Base-by-base conservation (phyloP, 371 early-diverging fungal genomes). In the Zopfochytrium polystomum region DNA sequence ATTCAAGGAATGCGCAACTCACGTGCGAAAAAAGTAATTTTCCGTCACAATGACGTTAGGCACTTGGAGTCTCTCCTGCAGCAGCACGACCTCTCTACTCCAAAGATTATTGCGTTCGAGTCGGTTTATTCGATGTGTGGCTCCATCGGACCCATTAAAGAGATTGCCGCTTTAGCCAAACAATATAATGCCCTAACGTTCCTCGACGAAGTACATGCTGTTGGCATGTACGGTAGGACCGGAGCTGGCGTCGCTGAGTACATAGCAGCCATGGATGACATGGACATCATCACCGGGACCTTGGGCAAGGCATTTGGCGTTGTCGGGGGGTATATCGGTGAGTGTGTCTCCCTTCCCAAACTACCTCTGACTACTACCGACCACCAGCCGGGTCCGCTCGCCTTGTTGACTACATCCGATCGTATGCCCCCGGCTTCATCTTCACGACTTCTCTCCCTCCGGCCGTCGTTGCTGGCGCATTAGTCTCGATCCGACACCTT, bases 51-150 rank as follows among this genome's bases (percentile, higher is more conserved):
- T 68, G 93, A 98, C 65, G 72, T 95, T 50, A 85, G 76, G 2
- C 93, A 96, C 71, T 81, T 98, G 27, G 98, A 98, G 76, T 66
- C 78, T 57, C 83, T 90, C 26, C 80, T 98, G 46, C 80, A 90
- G 68, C 77, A 80, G 26, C 84, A 86, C 23, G 93, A 92, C 62
- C 80, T 85, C 52, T 80, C 85, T 26, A 77, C 81, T 2, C 98
- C 98, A 56, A 98, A 98, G 79, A 85, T 98, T 60, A 91, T 98
- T 76, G 96, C 96, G 5, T 98, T 95, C 66, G 98, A 98, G 80
- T 91, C 92, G 52, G 96, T 98, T 11, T 98, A 98, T 77, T 94
- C 95, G 64, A 98, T 98, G 98, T 92, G 91, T 47, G 98, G 98
- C 45, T 89, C 93, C 26, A 88, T 98, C 51, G 96, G 95, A 15